Conservation (phyloP, 163 green algal species). For the Coccomyxa subellipsoidea region DNA sequence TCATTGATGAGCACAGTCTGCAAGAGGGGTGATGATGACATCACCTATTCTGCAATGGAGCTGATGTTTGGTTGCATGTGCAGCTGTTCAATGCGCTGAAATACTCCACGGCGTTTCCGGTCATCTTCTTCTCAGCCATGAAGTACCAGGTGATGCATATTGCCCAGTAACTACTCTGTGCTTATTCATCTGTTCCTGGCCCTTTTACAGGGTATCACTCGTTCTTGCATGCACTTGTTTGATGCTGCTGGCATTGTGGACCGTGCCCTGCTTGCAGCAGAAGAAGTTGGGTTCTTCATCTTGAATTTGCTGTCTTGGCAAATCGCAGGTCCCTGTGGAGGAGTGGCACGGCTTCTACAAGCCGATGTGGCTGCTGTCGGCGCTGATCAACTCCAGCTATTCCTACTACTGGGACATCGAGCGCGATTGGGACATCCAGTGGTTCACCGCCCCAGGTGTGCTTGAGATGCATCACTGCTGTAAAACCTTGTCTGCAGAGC, state of each 20-base stretch:
- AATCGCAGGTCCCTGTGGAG: constrained; percentile 11
- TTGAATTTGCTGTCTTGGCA: too few species aligned
- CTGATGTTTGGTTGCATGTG: constrained; percentile 6
- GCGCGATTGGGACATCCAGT: constrained; percentile 91
- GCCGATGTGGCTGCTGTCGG: constrained; percentile 71
- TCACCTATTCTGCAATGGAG: too few species aligned
- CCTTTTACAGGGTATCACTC: too few species aligned
- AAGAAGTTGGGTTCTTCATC: too few species aligned
- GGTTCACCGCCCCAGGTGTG: constrained; percentile 37
- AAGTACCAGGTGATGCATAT: constrained; percentile 76
- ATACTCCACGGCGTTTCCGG: constrained; percentile 89
- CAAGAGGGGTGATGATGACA: too few species aligned
- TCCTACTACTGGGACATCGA: constrained; percentile 96
- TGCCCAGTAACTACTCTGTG: too few species aligned
- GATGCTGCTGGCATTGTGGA: too few species aligned
- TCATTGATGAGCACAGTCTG: too few species aligned
- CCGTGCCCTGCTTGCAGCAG: too few species aligned
- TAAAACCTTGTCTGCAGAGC: too few species aligned
- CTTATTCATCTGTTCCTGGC: too few species aligned
- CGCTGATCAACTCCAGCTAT: constrained; percentile 82
- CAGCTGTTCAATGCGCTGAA: constrained; percentile 90
- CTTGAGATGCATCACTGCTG: neutral
- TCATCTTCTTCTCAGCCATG: constrained; percentile 75
- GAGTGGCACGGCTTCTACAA: constrained; percentile 53
- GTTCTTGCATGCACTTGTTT: too few species aligned